phyloP scores from a whole-genome alignment of 1,139 yeast species.

The Kurtzmaniella natalensis region DNA sequence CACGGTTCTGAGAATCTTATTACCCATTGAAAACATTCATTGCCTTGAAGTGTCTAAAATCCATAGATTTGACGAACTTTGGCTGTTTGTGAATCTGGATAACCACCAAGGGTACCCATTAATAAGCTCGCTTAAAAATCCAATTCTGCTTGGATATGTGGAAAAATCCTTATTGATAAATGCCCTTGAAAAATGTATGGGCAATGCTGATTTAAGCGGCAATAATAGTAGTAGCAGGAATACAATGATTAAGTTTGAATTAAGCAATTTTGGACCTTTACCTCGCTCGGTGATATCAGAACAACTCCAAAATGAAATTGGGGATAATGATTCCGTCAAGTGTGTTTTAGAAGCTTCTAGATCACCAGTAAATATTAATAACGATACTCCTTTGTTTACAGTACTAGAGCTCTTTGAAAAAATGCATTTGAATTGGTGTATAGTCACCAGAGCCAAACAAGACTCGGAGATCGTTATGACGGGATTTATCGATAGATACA shows the following conservation, averaged over 20 bases:
- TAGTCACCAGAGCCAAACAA: constrained; percentile 20
- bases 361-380: constrained; percentile 14
- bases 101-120: constrained; percentile 44
- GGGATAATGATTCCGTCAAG: not conserved
- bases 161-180: constrained; percentile 22
- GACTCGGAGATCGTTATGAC: constrained; percentile 17
- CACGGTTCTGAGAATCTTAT: constrained; percentile 27
- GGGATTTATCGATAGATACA: constrained; percentile 41
- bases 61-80: constrained; percentile 20
- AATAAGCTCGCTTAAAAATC: constrained; percentile 22
- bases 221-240: not conserved
- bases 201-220: not conserved
- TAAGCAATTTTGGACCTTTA: not conserved
- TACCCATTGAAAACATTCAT: constrained; percentile 24
- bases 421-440: constrained; percentile 33
- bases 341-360: not conserved
- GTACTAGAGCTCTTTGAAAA: constrained; percentile 40
- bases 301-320: constrained; percentile 3
- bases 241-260: not conserved
- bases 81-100: constrained; percentile 24
- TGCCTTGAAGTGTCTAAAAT: constrained; percentile 24
- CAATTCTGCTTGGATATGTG: constrained; percentile 34
- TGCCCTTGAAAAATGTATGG: constrained; percentile 3
- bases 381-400: constrained; percentile 34
- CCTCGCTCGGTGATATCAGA: constrained; percentile 7